Percentiles rank a stretch among this genome's conserved stretches.
phyloP scores from a whole-genome alignment of 306 rosid species.

The Fragaria vesca region DNA sequence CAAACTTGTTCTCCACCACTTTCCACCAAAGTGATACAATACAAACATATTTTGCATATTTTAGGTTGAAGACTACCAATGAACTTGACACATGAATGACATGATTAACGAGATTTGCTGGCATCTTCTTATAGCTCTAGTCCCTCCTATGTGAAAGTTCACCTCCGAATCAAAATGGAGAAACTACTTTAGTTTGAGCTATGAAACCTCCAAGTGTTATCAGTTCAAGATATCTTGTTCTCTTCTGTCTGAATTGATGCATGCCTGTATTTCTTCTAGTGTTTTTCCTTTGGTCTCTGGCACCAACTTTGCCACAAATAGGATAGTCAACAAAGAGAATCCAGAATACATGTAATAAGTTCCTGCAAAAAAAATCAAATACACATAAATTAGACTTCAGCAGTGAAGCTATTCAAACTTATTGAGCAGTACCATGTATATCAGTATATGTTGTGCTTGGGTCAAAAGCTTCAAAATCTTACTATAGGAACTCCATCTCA shows the following conservation, averaged over 20 bases:
- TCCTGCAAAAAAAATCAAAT: slow-evolving; percentile 41
- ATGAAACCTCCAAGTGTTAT: background rate
- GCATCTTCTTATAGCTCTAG: background rate
- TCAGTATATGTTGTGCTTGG: background rate
- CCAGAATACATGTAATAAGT: slow-evolving; percentile 68
- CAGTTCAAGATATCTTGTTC: slow-evolving; percentile 10
- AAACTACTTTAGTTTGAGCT: background rate
- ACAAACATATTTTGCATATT: background rate
- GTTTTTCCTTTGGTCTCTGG: slow-evolving; percentile 98
- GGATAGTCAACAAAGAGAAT: slow-evolving; percentile 56
- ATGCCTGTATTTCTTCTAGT: slow-evolving; percentile 77
- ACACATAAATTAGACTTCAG: slow-evolving; percentile 7
- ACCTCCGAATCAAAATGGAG: slow-evolving; percentile 14
- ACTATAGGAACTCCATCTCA: slow-evolving; percentile 80
- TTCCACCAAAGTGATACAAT: background rate
- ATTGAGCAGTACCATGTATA: background rate
- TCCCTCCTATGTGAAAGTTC: slow-evolving; percentile 2
- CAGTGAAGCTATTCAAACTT: background rate
- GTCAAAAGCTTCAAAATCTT: background rate
- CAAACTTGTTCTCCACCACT: background rate
- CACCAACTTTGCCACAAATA: slow-evolving; percentile 68
- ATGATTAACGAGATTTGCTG: background rate
- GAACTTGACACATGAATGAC: background rate
- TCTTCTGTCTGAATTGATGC: slow-evolving; percentile 42
- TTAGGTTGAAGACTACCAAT: background rate